phyloP scores from a whole-genome alignment of 163 green algal genomes.

The Chlamydomonas reinhardtii region DNA sequence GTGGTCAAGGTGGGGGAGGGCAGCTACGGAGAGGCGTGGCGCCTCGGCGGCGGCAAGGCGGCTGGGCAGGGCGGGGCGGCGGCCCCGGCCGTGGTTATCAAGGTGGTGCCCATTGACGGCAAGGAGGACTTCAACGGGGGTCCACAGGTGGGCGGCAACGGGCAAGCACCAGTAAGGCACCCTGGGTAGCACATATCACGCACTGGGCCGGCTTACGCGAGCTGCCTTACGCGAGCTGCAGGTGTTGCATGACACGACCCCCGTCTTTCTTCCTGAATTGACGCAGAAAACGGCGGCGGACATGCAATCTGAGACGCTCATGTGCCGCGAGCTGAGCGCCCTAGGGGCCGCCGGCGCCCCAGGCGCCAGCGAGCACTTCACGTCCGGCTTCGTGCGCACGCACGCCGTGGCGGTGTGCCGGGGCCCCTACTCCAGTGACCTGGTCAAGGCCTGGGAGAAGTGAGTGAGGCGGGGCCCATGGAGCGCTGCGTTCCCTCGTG shows the following conservation, averaged over 20 bases:
- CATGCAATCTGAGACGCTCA: conserved; percentile 86
- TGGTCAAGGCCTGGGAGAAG: conserved; percentile 84
- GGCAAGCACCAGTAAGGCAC: no score
- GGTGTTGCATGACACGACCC: no score
- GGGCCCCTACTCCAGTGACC: conserved; percentile 77
- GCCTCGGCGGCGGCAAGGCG: background rate
- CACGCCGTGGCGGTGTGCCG: conserved; percentile 82
- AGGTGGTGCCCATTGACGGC: conserved; percentile 95
- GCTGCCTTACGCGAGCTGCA: no score
- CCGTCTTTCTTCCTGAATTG: no score
- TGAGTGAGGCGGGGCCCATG: background rate
- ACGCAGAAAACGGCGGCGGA: conserved; percentile 86
- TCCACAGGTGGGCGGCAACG: conserved; percentile 4
- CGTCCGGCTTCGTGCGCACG: conserved; percentile 81
- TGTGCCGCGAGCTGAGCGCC: conserved; percentile 78
- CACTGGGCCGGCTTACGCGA: no score
- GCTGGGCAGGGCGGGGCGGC: background rate
- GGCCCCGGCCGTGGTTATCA: conserved; percentile 77
- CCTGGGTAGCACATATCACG: no score
- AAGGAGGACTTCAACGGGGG: conserved; percentile 84
- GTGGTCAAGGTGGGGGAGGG: conserved; percentile 42
- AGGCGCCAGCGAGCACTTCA: conserved; percentile 26
- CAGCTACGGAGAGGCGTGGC: conserved; percentile 52
- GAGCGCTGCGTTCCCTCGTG: background rate
- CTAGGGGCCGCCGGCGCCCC: conserved; percentile 37